Percentiles rank a stretch among this genome's conserved stretches.
Conservation (phyloP, 495 filamentous ascomycete species). For the Penicillium cataractarum region DNA sequence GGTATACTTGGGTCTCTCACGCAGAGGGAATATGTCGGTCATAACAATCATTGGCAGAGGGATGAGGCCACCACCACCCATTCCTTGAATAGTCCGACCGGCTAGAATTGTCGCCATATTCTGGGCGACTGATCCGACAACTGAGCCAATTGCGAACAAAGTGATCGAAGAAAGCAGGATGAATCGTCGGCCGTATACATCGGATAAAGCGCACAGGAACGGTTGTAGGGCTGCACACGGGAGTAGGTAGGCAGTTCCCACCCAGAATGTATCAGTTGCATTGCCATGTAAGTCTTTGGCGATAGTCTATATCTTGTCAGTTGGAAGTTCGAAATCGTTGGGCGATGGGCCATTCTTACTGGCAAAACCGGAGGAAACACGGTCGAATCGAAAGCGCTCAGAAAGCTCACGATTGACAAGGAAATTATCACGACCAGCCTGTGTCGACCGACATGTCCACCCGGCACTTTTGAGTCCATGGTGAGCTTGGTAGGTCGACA, state of each 20-base stretch:
- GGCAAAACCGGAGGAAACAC: constrained; percentile 11
- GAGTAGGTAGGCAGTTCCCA: constrained; percentile 64
- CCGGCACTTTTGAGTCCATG: neutral
- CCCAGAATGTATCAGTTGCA: constrained; percentile 50
- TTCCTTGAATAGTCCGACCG: constrained; percentile 46
- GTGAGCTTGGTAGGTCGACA: constrained; percentile 1
- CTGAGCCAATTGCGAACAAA: constrained; percentile 41
- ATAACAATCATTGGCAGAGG: constrained; percentile 32
- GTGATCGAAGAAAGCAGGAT: constrained; percentile 28
- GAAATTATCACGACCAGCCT: constrained; percentile 7
- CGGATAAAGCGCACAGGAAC: constrained; percentile 46
- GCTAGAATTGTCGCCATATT: constrained; percentile 38
- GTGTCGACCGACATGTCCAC: neutral
- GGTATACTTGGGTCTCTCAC: constrained; percentile 32
- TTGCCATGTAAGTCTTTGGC: constrained; percentile 9
- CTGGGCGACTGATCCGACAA: constrained; percentile 44
- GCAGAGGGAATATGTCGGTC: constrained; percentile 37
- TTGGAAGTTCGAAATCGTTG: no score
- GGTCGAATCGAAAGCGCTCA: constrained; percentile 11
- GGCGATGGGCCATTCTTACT: neutral
- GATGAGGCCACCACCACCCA: constrained; percentile 43
- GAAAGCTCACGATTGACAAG: constrained; percentile 10
- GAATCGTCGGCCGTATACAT: constrained; percentile 49
- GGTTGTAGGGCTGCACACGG: constrained; percentile 61
- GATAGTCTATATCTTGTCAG: constrained; percentile 4